Conservation (phyloP, 352 stramenopile genomes). For the Phytopythium chamaehyphon region DNA sequence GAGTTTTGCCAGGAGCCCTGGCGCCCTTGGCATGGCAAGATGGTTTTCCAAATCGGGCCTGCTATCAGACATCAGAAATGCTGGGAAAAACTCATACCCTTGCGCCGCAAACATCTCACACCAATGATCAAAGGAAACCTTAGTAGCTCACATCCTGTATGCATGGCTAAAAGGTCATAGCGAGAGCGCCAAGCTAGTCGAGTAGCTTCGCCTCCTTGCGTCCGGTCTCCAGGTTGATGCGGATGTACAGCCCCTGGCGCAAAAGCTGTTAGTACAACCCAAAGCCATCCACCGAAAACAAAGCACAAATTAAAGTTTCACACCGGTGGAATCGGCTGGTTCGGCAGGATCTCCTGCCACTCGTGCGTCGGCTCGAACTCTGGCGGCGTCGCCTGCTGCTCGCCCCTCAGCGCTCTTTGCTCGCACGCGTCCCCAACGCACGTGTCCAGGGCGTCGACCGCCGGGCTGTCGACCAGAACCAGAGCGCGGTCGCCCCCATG, state of each 20-base stretch:
- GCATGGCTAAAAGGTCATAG: too few relatives aligned
- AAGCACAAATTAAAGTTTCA: background rate
- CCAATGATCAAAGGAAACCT: too few relatives aligned
- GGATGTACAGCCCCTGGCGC: conserved; percentile 48
- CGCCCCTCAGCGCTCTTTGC: conserved; percentile 5
- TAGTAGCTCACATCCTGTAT: too few relatives aligned
- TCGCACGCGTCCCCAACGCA: conserved; percentile 15
- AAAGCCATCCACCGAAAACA: background rate
- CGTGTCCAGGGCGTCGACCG: conserved; percentile 9
- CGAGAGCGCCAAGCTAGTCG: conserved; percentile 9
- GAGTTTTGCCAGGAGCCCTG: too few relatives aligned
- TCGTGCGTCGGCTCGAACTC: conserved; percentile 64
- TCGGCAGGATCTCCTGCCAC: conserved; percentile 51
- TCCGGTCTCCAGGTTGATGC: conserved; percentile 49
- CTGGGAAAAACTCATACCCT: too few relatives aligned
- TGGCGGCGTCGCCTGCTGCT: conserved; percentile 12
- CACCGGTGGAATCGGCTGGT: conserved; percentile 47
- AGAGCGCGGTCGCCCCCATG: conserved; percentile 9
- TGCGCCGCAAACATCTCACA: too few relatives aligned
- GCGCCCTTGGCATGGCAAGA: too few relatives aligned
- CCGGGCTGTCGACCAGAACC: conserved; percentile 10
- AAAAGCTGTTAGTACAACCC: background rate
- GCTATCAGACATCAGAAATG: too few relatives aligned
- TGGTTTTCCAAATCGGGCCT: too few relatives aligned
- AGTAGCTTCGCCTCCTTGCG: conserved; percentile 64